A percentile compares a stretch with the other conserved stretches of the same genome.
Evolutionary conservation across 2,329 filamentous ascomycete genomes (phyloP).

Genomic region (Stagonosporopsis cucurbitacearum): DNA sequence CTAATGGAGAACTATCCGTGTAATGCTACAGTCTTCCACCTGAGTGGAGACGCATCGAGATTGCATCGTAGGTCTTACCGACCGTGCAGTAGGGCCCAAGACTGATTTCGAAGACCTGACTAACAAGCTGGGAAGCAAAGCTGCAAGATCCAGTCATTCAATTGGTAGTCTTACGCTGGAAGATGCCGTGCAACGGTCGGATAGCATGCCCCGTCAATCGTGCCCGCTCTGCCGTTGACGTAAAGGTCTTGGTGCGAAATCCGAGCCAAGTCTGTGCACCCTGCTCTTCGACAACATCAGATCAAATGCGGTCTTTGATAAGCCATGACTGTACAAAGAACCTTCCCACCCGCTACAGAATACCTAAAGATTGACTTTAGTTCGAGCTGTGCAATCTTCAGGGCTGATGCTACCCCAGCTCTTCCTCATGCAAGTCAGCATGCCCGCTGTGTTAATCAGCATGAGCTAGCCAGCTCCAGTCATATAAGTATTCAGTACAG

Average conservation of each 20-base stretch:
- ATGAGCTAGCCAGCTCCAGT: constrained; percentile 9
- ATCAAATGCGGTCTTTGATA: constrained; percentile 28
- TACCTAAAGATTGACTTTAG: not conserved
- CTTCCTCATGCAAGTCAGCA: constrained; percentile 27
- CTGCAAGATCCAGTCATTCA: not conserved
- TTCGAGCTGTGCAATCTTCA: constrained; percentile 18
- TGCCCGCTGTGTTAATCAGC: constrained; percentile 29
- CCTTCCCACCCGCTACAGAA: not conserved
- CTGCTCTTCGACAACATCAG: not conserved
- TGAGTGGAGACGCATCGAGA: constrained; percentile 8
- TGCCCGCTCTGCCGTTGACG: not conserved
- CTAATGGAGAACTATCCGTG: constrained; percentile 1
- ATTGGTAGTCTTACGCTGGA: not conserved
- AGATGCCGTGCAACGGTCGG: not conserved
- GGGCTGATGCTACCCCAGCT: constrained; percentile 17
- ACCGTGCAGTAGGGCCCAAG: not conserved
- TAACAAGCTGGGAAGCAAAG: not conserved
- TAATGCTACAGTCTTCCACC: not conserved
- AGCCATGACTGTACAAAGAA: constrained; percentile 8
- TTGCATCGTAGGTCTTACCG: not conserved
- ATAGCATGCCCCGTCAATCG: not conserved
- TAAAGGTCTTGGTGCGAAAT: not conserved
- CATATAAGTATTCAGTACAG: not conserved
- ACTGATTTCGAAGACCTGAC: constrained; percentile 15
- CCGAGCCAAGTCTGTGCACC: not conserved